Evolutionary conservation across 768 basidiomycete species (phyloP), one percentile per base, ranked within the genome.

Genomic region (Boletus barrowsii): DNA sequence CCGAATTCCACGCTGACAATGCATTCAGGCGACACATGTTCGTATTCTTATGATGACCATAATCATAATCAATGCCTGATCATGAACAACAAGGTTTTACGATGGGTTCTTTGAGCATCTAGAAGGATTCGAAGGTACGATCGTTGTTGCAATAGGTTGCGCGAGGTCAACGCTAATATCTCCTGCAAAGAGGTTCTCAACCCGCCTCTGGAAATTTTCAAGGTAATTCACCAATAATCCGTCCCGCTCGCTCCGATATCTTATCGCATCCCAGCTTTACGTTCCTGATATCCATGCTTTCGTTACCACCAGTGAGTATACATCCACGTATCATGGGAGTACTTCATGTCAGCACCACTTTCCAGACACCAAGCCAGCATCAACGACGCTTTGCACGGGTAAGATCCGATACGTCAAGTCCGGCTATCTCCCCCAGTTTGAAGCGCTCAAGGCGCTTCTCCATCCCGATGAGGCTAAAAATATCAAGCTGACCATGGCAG

Each of bases 401-500:
- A 87, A 86, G 68, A 83, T 88, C 56, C 81, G 69, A 69, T 78
- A 84, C 42, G 80, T 77, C 10, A 77, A 76, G 56, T 77, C 83
- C 0, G 84, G 86, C 60, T 87, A 86, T 61, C 64, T 82, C 10
- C 76, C 83, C 26, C 80, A 87, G 56, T 88, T 84, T 63, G 79
- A 83, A 53, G 80, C 75, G 47, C 70, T 86, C 53, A 87, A 84
- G 67, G 70, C 67, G 26, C 62, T 85, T 18, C 83, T 86, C 24
- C 63, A 79, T 17, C 74, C 80, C 9, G 78, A 86, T 70, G 85
- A 88, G 61, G 81, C 86, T 54, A 77, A 78, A 62, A 75, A 77
- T 62, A 78, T 90, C 68, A 90, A 92, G 67, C 62, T 90, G 54
- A 89, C 84, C 14, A 73, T 88, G 68, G 84, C 82, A 55, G 81